A percentile compares a stretch with the other conserved stretches of the same genome.
Conservation (phyloP, 2,329 filamentous ascomycete species). For the Colletotrichum euphorbiae region DNA sequence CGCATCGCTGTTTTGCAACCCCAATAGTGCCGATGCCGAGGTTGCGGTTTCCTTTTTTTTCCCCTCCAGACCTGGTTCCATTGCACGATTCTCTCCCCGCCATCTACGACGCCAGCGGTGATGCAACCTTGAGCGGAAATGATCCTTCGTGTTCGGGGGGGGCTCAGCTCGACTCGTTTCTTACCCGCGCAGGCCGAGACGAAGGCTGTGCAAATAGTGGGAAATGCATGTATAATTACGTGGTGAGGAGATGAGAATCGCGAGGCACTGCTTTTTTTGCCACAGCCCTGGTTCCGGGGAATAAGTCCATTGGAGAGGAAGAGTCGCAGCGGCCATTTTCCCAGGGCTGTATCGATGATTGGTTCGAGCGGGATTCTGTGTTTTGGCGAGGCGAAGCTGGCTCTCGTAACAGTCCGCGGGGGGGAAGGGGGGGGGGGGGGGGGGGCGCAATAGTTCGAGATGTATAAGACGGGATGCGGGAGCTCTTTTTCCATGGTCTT, state of each 20-base stretch:
- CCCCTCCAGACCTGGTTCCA: too few species aligned
- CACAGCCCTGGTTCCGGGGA: slow-evolving; percentile 11
- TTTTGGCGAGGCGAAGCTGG: slow-evolving; percentile 1
- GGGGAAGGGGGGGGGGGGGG: too few species aligned
- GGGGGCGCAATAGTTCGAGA: background rate
- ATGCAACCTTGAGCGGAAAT: slow-evolving; percentile 10
- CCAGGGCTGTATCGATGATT: slow-evolving; percentile 1
- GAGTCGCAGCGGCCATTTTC: background rate
- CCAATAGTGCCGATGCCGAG: background rate
- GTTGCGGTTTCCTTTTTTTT: background rate
- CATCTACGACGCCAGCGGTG: slow-evolving; percentile 3
- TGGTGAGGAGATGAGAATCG: too few species aligned
- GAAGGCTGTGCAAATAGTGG: slow-evolving; percentile 16
- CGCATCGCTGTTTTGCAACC: background rate
- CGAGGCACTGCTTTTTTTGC: background rate
- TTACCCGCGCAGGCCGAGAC: background rate
- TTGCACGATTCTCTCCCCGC: too few species aligned
- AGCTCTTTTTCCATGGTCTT: background rate
- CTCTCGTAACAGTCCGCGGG: background rate
- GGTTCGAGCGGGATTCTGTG: background rate
- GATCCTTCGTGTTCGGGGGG: background rate
- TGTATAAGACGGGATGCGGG: background rate
- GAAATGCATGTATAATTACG: too few species aligned
- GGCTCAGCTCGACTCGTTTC: background rate
- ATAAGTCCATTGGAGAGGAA: background rate